phyloP scores from a whole-genome alignment of 139 green algal genomes.

The Coelastrella sp. region DNA sequence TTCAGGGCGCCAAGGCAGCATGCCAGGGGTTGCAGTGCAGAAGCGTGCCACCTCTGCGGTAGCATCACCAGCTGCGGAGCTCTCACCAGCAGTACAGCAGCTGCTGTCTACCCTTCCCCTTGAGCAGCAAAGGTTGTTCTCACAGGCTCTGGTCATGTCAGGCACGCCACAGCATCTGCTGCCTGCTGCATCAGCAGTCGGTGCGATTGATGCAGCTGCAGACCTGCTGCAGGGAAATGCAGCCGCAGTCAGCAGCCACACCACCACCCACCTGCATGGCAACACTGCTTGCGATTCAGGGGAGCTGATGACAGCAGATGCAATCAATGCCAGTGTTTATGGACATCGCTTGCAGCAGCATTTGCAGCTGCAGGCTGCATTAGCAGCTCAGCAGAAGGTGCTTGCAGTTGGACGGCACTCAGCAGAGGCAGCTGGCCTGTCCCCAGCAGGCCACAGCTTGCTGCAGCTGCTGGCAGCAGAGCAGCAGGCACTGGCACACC shows the following conservation, averaged over 20 bases:
- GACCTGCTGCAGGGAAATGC: not conserved
- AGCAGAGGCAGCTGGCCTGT: not conserved
- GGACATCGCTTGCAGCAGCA: not conserved
- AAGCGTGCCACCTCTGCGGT: not conserved
- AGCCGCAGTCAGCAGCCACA: not conserved
- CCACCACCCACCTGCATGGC: no score
- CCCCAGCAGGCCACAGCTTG: not conserved
- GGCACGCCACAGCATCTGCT: not conserved
- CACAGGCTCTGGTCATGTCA: not conserved
- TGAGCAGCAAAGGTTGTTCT: not conserved
- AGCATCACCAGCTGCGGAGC: not conserved
- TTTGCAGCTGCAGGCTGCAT: not conserved
- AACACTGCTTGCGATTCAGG: not conserved
- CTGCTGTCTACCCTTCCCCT: not conserved
- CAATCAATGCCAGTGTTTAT: not conserved
- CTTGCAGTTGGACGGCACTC: no score
- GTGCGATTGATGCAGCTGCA: not conserved
- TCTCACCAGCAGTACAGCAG: slow-evolving; percentile 20
- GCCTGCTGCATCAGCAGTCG: not conserved
- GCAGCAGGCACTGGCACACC: not conserved
- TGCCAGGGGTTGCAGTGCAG: not conserved
- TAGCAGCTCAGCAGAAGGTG: not conserved
- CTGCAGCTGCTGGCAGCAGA: not conserved
- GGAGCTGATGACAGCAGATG: not conserved
- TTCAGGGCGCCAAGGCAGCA: not conserved